These are phyloP conservation scores for Gelatoporia subvermispora DNA, from an alignment of 768 basidiomycete species.

Conservation along the genomic window DNA sequence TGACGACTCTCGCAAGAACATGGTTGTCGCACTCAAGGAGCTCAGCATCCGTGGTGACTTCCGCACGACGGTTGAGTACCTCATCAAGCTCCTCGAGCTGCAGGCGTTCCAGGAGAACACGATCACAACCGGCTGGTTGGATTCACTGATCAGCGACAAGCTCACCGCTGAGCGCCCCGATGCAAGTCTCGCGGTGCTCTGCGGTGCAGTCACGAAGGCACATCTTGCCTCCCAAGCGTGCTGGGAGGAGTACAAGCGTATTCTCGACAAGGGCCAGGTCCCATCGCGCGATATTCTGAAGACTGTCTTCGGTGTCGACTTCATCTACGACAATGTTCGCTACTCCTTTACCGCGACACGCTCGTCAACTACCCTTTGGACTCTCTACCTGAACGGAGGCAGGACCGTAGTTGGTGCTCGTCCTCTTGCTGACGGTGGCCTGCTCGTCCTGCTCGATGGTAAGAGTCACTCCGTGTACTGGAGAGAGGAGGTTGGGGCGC, in stretches of 20 bases:
- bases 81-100: constrained; percentile 95
- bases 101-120: constrained; percentile 96
- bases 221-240: constrained; percentile 87
- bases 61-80: constrained; percentile 96
- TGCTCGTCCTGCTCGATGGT: constrained; percentile 87
- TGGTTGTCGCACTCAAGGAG: constrained; percentile 98
- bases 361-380: constrained; percentile 85
- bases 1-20: constrained; percentile 92
- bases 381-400: constrained; percentile 94
- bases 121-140: constrained; percentile 98
- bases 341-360: constrained; percentile 95
- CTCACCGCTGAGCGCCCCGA: constrained; percentile 98
- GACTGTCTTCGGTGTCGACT: constrained; percentile 94
- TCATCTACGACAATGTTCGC: constrained; percentile 93
- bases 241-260: constrained; percentile 88
- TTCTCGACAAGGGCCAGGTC: constrained; percentile 97
- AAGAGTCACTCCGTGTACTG: constrained; percentile 97
- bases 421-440: constrained; percentile 90
- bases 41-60: constrained; percentile 98
- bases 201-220: constrained; percentile 94
- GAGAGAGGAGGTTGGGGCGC: constrained; percentile 95
- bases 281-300: constrained; percentile 91
- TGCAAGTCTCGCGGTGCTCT: constrained; percentile 86
- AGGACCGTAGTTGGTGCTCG: constrained; percentile 89
- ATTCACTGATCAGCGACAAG: constrained; percentile 93